phyloP scores from a whole-genome alignment of 139 green algal genomes.

The Zygnema circumcarinatum region DNA sequence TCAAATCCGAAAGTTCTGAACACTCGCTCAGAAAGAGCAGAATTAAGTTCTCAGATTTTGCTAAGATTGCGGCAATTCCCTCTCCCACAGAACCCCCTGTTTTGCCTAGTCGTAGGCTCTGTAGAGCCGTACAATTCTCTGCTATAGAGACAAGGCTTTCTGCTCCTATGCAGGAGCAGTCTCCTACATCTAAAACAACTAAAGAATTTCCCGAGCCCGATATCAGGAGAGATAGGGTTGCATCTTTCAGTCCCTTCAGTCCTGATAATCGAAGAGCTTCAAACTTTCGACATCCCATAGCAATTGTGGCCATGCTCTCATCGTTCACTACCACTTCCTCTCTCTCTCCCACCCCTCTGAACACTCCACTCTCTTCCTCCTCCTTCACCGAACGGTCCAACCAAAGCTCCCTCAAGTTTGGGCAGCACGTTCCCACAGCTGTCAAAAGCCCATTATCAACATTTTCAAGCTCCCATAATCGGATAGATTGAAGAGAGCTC shows the following conservation, averaged over 20 bases:
- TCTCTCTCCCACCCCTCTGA: neutral
- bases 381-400: no score
- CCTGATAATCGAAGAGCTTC: neutral
- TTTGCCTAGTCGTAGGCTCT: neutral
- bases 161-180: neutral
- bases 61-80: neutral
- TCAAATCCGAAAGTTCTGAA: neutral
- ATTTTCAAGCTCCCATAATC: neutral
- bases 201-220: neutral
- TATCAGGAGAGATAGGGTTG: neutral
- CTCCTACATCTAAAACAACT: neutral
- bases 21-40: neutral
- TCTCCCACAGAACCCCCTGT: neutral
- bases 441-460: no score
- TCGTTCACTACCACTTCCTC: neutral
- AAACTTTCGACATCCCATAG: neutral
- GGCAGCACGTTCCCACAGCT: no score
- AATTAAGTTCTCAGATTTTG: neutral
- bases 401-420: neutral
- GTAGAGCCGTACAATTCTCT: neutral
- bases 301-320: neutral
- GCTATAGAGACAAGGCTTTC: neutral
- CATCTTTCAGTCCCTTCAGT: neutral
- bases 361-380: neutral
- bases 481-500: neutral